A percentile compares a stretch with the other conserved stretches of the same genome.
Evolutionary conservation across 768 basidiomycete species (phyloP).

Genomic region (Xerocomus brunneocitrinus): DNA sequence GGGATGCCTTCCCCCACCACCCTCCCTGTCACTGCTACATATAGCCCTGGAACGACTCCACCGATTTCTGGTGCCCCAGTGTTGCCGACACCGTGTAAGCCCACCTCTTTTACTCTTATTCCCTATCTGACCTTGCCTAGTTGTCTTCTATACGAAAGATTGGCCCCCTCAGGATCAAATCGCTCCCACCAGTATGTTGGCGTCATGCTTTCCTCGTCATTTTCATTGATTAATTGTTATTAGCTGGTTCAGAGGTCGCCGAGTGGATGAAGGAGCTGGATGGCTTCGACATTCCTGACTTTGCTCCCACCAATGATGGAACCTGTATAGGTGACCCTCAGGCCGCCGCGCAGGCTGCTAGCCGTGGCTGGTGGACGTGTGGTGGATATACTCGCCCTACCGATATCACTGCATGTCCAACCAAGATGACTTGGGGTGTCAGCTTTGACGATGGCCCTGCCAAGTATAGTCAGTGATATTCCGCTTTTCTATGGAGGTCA

Average conservation of each 20-base stretch:
- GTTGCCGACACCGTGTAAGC: constrained; percentile 62
- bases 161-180: constrained; percentile 65
- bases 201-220: background rate
- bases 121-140: constrained; percentile 26
- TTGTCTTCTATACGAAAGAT: constrained; percentile 39
- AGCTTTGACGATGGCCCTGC: constrained; percentile 88
- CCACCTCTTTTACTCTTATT: too few species aligned
- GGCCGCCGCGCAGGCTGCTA: constrained; percentile 52
- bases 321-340: constrained; percentile 58
- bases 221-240: background rate
- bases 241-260: constrained; percentile 45
- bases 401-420: constrained; percentile 66
- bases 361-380: constrained; percentile 89
- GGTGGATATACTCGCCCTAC: constrained; percentile 58
- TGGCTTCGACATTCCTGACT: constrained; percentile 61
- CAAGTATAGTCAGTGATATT: constrained; percentile 61
- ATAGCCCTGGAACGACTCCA: constrained; percentile 53
- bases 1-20: constrained; percentile 58
- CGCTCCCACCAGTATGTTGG: constrained; percentile 51
- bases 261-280: constrained; percentile 76
- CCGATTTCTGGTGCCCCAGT: constrained; percentile 61
- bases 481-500: background rate
- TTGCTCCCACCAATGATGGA: constrained; percentile 62
- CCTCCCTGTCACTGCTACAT: constrained; percentile 49
- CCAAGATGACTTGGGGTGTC: constrained; percentile 72